Evolutionary conservation across 2,329 filamentous ascomycete genomes (phyloP).

Genomic region (Trichoderma koningiopsis): DNA sequence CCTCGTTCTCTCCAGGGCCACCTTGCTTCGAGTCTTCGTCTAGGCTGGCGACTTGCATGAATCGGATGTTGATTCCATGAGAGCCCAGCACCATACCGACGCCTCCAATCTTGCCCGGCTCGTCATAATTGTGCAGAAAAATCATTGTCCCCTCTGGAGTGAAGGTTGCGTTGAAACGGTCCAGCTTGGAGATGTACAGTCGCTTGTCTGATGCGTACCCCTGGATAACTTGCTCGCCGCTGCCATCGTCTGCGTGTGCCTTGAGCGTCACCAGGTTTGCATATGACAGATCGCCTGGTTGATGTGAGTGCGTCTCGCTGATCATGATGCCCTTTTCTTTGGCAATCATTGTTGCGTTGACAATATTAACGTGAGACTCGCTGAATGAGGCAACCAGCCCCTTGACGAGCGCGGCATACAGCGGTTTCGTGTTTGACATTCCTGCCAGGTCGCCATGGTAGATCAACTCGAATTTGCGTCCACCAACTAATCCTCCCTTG

Average conservation of each 20-base stretch:
- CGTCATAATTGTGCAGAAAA: conserved; percentile 81
- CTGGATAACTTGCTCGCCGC: conserved; percentile 54
- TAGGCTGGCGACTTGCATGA: conserved; percentile 72
- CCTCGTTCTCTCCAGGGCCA: conserved; percentile 46
- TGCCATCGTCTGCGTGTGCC: conserved; percentile 46
- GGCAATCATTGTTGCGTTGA: conserved; percentile 76
- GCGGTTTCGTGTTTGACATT: conserved; percentile 73
- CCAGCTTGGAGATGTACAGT: conserved; percentile 71
- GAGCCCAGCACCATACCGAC: conserved; percentile 72
- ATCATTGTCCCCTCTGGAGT: conserved; percentile 71
- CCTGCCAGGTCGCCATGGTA: conserved; percentile 75
- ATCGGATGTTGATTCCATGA: conserved; percentile 75
- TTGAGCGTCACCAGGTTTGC: conserved; percentile 71
- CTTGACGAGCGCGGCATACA: conserved; percentile 78
- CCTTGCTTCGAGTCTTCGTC: conserved; percentile 33
- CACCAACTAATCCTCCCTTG: conserved; percentile 52
- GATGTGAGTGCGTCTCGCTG: conserved; percentile 69
- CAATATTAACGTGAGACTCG: conserved; percentile 74
- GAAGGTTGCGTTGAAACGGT: conserved; percentile 73
- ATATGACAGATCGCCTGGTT: conserved; percentile 64
- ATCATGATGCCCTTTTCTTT: conserved; percentile 77
- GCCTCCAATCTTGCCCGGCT: conserved; percentile 79
- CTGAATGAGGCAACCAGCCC: conserved; percentile 72
- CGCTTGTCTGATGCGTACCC: conserved; percentile 67
- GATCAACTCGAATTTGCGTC: conserved; percentile 72